phyloP scores from a whole-genome alignment of 192 early-diverging fungal species.

The Mycoemilia scoparia region DNA sequence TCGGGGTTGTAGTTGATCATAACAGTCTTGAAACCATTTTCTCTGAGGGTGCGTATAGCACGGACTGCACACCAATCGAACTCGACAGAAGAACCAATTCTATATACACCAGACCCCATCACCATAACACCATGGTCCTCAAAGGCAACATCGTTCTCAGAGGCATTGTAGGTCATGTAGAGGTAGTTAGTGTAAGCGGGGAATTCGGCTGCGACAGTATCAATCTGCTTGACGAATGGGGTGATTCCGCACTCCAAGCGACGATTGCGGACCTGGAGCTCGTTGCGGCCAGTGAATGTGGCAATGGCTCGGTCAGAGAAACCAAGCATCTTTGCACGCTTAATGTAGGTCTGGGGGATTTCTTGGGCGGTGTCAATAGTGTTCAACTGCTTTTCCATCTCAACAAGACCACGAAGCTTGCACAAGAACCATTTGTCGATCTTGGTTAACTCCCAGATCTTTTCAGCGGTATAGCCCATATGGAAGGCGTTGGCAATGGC shows the following conservation, averaged over 20 bases:
- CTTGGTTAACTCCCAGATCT: conserved; percentile 74
- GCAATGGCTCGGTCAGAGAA: conserved; percentile 67
- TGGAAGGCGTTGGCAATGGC: conserved; percentile 92
- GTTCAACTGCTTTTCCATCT: conserved; percentile 49
- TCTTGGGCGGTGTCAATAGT: conserved; percentile 21
- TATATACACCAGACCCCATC: conserved; percentile 91
- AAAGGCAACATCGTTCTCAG: conserved; percentile 79
- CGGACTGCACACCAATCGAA: conserved; percentile 98
- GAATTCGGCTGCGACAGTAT: conserved; percentile 98
- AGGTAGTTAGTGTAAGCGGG: conserved; percentile 96
- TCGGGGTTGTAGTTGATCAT: conserved; percentile 99
- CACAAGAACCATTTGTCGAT: conserved; percentile 98
- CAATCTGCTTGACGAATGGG: conserved; percentile 96
- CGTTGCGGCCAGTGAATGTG: conserved; percentile 51
- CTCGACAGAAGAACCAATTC: conserved; percentile 95
- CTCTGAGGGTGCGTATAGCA: conserved; percentile 83
- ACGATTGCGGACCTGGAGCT: conserved; percentile 72
- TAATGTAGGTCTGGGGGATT: conserved; percentile 43
- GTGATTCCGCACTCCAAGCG: conserved; percentile 61
- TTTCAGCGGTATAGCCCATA: conserved; percentile 78
- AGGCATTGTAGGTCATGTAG: conserved; percentile 94
- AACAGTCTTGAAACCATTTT: conserved; percentile 74
- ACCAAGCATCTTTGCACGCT: conserved; percentile 79
- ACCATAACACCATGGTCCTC: conserved; percentile 94
- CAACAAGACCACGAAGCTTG: conserved; percentile 76